Evolutionary conservation across 345 rosid genomes (phyloP).

Genomic region (Murraya koenigii): DNA sequence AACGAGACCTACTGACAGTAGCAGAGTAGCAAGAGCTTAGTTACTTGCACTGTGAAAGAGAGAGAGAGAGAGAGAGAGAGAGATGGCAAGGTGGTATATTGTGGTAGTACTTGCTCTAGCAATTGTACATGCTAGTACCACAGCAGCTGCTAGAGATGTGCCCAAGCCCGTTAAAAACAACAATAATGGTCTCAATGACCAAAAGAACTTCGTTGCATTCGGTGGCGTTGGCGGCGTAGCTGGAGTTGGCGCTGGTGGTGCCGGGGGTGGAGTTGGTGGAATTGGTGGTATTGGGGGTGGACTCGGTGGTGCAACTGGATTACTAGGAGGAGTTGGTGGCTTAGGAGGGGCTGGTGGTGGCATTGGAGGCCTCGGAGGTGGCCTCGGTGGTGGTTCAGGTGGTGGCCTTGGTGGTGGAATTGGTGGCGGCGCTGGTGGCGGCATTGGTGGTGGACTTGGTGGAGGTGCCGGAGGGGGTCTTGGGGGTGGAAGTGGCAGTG

Average conservation of each 20-base stretch:
- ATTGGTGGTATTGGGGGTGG: constrained; percentile 29
- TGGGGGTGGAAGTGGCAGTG: neutral
- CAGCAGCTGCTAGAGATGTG: constrained; percentile 39
- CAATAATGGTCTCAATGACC: constrained; percentile 52
- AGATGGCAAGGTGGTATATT: constrained; percentile 22
- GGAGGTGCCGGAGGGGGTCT: neutral
- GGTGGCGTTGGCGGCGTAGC: constrained; percentile 55
- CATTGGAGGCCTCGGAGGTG: constrained; percentile 19
- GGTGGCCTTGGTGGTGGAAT: neutral
- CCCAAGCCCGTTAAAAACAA: constrained; percentile 34
- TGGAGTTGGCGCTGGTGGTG: constrained; percentile 25
- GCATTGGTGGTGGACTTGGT: constrained; percentile 1
- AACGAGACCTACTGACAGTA: neutral
- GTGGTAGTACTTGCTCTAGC: constrained; percentile 16
- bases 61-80: neutral
- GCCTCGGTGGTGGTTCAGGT: neutral
- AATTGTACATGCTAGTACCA: constrained; percentile 8
- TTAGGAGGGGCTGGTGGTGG: constrained; percentile 26
- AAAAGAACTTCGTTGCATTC: constrained; percentile 49
- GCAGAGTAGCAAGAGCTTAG: neutral
- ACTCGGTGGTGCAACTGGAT: constrained; percentile 9
- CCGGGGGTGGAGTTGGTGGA: constrained; percentile 6
- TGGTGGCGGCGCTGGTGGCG: neutral
- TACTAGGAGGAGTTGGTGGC: constrained; percentile 23
- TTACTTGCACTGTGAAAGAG: neutral